Conservation (phyloP, 106 monocot genomes). For the Acanthochlamys bracteata region DNA sequence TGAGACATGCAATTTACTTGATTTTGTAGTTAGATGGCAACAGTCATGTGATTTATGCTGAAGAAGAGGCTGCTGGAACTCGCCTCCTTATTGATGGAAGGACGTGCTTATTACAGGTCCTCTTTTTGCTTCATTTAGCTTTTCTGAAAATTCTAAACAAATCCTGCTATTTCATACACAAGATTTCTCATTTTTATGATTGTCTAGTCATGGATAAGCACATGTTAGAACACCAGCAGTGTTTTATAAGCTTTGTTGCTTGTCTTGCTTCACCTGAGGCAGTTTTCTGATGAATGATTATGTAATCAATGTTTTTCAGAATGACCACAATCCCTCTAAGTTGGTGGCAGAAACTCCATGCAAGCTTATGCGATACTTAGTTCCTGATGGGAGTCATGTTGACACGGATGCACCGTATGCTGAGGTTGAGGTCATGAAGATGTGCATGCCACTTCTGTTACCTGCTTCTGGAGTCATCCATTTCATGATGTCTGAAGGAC, state of each 20-base stretch:
- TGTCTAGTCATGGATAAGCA: too few relatives aligned
- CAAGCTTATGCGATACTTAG: constrained; percentile 88
- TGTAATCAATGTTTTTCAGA: constrained; percentile 36
- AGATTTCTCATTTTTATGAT: too few relatives aligned
- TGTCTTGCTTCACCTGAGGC: too few relatives aligned
- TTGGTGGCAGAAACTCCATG: constrained; percentile 96
- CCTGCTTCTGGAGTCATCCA: constrained; percentile 97
- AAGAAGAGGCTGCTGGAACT: constrained; percentile 98
- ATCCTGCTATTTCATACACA: too few relatives aligned
- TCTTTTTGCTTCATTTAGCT: not conserved
- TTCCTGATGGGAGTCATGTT: constrained; percentile 81
- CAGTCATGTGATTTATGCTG: constrained; percentile 98
- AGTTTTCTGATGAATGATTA: too few relatives aligned
- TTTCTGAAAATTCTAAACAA: too few relatives aligned
- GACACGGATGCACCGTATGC: constrained; percentile 87
- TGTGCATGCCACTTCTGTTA: constrained; percentile 98
- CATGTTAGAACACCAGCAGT: too few relatives aligned
- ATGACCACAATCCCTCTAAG: constrained; percentile 98
- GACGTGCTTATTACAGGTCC: constrained; percentile 91
- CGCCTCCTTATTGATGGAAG: constrained; percentile 98
- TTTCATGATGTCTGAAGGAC: constrained; percentile 83
- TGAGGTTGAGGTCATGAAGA: constrained; percentile 99
- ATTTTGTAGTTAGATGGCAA: constrained; percentile 79
- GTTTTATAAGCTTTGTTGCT: too few relatives aligned
- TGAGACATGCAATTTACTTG: too few relatives aligned